Base-by-base conservation (phyloP, 495 filamentous ascomycete species). In the Delitschia confertaspora region DNA sequence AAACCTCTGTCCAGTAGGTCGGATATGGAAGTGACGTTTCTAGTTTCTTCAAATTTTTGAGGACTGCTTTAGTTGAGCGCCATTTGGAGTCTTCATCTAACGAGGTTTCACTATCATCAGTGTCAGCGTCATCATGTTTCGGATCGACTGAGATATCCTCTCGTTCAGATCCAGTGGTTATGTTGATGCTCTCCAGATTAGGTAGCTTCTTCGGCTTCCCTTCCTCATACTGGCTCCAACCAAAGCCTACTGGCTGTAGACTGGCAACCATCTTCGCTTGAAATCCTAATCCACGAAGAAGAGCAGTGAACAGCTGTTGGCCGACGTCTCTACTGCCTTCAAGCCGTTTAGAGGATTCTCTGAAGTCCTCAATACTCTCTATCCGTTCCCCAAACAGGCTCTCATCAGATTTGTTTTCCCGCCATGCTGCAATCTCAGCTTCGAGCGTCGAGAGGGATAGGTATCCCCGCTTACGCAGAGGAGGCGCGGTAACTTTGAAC, bases 1-100 rank as follows among this genome's bases (percentile, higher is more conserved):
- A 69, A 14, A 85, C 80, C 56, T 99, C 91, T 2, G 81, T 79
- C 91, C 93, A 99, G 64, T 95, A 99, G 44, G 80, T 82, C 1
- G 93, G 91, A 54, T 81, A 85, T 18, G 75, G 75, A 11, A 94
- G 69, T 43, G 88, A 85, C 6, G 64, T 66, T 51, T 93, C 85
- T 52, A 76, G 74, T 56, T 53, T 68, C 58, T 51, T 68, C 64
- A 42, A 65, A 4, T 55, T 53, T 38, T 55, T 57, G 14, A 53
- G 66, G 32, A 52, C 33, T 10, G 47, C 57, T 25, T 48, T 37
- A 18, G 14, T 23, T 8, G 45, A 31, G 1, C 19, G 20, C 8
- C 29, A 22, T 22, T 49, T 47, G 5, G 46, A 47, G 13, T 51
- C 51, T 2, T 49, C 51, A 3, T 49, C 50, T n/a, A 47, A 35